Evolutionary conservation across 1,284 basidiomycete genomes (phyloP).

Genomic region (Neolentinus lepideus): DNA sequence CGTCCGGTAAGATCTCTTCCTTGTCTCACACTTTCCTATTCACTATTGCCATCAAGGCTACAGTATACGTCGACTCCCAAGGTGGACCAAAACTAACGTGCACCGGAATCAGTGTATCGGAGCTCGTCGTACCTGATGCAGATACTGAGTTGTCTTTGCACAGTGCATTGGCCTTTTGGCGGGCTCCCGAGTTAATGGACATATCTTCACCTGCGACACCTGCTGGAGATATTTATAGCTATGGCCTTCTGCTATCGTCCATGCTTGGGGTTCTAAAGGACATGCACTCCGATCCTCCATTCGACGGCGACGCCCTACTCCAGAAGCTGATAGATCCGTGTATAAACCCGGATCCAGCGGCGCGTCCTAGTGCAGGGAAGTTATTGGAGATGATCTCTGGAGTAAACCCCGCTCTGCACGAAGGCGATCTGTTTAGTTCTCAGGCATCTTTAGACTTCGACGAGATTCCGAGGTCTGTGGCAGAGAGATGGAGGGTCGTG

Average conservation of each 20-base stretch:
- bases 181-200: background rate
- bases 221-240: background rate
- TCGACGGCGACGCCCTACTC: background rate
- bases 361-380: background rate
- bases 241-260: background rate
- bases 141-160: background rate
- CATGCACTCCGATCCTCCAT: background rate
- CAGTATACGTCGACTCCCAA: background rate
- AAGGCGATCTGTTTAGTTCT: background rate
- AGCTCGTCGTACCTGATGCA: background rate
- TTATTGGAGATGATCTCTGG: background rate
- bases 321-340: background rate
- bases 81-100: background rate
- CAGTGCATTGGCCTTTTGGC: background rate
- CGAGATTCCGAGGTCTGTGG: background rate
- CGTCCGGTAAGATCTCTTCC: background rate
- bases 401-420: background rate
- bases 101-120: background rate
- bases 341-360: background rate
- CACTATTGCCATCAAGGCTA: background rate
- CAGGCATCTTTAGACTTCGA: background rate
- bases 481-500: background rate
- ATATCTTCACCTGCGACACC: background rate
- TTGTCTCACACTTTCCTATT: background rate
- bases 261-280: background rate